Conservation (phyloP, 2,329 filamentous ascomycete genomes). For the Coniochaeta hoffmannii region DNA sequence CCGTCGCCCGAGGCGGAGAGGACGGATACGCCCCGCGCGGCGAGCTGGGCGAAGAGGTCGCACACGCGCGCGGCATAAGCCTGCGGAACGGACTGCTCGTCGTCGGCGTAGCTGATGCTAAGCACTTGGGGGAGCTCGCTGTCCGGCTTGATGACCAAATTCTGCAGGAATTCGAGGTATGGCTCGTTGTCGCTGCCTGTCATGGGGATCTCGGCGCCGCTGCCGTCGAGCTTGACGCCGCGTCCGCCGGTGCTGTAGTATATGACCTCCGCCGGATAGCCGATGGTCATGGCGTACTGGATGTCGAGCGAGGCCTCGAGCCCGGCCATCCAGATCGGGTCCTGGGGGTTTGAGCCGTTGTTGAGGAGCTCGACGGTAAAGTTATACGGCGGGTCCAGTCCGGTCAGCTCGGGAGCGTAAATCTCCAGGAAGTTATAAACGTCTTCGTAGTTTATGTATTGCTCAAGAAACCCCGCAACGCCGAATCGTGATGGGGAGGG, state of each 20-base stretch:
- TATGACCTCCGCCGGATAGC: constrained; percentile 33
- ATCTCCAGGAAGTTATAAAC: constrained; percentile 28
- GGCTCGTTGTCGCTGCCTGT: constrained; percentile 42
- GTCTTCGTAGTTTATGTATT: constrained; percentile 38
- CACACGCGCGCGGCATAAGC: constrained; percentile 47
- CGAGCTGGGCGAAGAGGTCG: constrained; percentile 43
- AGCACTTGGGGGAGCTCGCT: constrained; percentile 46
- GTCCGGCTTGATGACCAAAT: constrained; percentile 36
- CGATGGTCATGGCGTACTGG: constrained; percentile 38
- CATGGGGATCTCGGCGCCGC: constrained; percentile 25
- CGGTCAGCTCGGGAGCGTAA: constrained; percentile 26
- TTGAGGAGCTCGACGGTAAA: constrained; percentile 33
- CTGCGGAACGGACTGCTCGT: constrained; percentile 46
- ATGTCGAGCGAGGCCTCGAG: constrained; percentile 40
- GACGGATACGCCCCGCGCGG: constrained; percentile 43
- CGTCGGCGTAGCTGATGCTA: constrained; percentile 50
- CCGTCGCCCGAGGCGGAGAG: constrained; percentile 45
- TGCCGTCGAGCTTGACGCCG: constrained; percentile 29
- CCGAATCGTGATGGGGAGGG: constrained; percentile 32
- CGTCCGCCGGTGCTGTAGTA: constrained; percentile 39
- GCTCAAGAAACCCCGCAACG: constrained; percentile 41
- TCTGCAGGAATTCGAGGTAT: constrained; percentile 45
- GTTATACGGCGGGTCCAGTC: constrained; percentile 18
- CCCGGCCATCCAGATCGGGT: constrained; percentile 24
- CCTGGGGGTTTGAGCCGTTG: constrained; percentile 35